Conservation (phyloP, 768 basidiomycete genomes). For the Suillus subalutaceus region DNA sequence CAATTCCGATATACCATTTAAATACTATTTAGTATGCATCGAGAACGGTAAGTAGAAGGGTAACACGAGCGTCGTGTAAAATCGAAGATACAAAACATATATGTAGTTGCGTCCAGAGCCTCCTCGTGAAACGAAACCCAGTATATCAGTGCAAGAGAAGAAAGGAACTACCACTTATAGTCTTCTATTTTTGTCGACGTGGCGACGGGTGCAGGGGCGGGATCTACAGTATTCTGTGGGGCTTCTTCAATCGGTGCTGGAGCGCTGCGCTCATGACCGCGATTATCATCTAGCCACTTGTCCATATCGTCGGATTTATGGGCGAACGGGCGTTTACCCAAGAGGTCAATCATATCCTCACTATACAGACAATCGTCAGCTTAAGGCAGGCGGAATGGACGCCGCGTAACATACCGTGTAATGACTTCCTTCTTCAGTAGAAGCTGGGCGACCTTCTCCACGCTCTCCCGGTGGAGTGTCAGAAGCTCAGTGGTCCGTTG, state of each 20-base stretch:
- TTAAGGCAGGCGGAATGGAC: conserved; percentile 2
- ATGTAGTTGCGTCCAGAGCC: conserved; percentile 9
- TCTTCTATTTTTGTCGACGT: conserved; percentile 44
- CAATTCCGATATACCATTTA: conserved; percentile 70
- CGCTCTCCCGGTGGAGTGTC: conserved; percentile 78
- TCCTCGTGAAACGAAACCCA: conserved; percentile 5
- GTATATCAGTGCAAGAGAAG: conserved; percentile 3
- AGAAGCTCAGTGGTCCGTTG: conserved; percentile 81
- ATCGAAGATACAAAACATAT: conserved; percentile 28
- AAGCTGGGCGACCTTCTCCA: conserved; percentile 91
- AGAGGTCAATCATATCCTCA: conserved; percentile 84
- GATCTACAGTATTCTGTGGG: conserved; percentile 39
- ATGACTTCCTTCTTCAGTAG: conserved; percentile 96
- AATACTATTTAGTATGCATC: conserved; percentile 48
- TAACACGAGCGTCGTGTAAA: conserved; percentile 23
- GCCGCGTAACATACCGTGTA: conserved; percentile 63
- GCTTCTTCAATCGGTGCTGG: conserved; percentile 63
- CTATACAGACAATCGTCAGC: conserved; percentile 39
- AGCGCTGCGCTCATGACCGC: conserved; percentile 58
- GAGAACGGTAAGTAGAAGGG: conserved; percentile 20
- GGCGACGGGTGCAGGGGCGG: conserved; percentile 52
- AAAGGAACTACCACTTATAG: conserved; percentile 18
- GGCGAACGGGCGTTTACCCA: conserved; percentile 83
- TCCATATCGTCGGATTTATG: conserved; percentile 91
- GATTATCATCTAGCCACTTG: conserved; percentile 90